These are phyloP conservation scores for Diaporthe velutina DNA, from an alignment of 2,329 filamentous ascomycete genomes.

Conservation along the genomic window DNA sequence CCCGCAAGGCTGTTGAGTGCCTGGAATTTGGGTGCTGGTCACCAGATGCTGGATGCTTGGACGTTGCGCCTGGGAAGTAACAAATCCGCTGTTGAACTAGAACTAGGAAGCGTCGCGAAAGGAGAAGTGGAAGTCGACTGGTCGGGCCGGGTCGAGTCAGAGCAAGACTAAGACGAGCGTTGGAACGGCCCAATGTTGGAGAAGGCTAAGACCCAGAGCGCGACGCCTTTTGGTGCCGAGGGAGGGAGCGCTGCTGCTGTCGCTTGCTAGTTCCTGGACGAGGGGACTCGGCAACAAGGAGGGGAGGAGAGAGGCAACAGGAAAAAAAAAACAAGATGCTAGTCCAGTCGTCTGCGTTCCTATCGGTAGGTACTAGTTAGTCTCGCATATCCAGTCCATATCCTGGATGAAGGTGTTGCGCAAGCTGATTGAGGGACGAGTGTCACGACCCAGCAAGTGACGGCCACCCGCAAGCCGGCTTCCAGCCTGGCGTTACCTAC, in stretches of 20 bases:
- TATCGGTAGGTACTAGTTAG: background rate
- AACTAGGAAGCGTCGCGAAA: conserved; percentile 6
- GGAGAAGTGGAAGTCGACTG: background rate
- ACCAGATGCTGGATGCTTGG: background rate
- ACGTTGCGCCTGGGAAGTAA: conserved; percentile 4
- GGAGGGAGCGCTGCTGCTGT: background rate
- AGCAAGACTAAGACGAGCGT: conserved; percentile 13
- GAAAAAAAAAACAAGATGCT: background rate
- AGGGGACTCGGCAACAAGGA: background rate
- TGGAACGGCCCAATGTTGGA: conserved; percentile 10
- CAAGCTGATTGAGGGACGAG: background rate
- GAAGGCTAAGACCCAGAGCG: conserved; percentile 14
- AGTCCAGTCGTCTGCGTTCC: background rate
- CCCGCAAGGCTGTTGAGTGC: background rate
- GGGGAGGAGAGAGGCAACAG: background rate
- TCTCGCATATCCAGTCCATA: background rate
- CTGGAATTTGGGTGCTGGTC: background rate
- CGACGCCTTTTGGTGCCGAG: conserved; percentile 8
- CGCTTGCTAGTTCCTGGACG: background rate
- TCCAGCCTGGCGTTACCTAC: background rate
- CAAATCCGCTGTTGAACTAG: background rate
- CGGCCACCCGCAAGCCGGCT: background rate
- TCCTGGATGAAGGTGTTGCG: background rate
- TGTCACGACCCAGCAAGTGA: background rate
- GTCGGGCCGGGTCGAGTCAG: conserved; percentile 25